Percentiles rank a stretch among this genome's conserved stretches.
These are phyloP conservation scores for Buddleja alternifolia DNA, from an alignment of 257 asterid genomes.

Conservation along the genomic window DNA sequence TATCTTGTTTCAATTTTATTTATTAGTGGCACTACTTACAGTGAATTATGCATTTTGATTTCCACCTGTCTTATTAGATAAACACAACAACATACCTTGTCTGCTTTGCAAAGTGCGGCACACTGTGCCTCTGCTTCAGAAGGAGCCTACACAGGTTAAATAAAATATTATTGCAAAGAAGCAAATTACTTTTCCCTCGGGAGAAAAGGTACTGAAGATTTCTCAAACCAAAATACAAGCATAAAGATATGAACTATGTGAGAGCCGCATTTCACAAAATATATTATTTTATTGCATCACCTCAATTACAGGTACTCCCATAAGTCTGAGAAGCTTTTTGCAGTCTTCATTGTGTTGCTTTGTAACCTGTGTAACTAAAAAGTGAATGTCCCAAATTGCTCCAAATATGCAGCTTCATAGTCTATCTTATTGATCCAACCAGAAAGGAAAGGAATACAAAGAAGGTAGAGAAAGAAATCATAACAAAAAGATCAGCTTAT, in stretches of 20 bases:
- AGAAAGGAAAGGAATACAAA: conserved; percentile 20
- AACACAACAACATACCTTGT: conserved; percentile 48
- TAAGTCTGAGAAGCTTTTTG: conserved; percentile 87
- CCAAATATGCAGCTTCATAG: conserved; percentile 14
- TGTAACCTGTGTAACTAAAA: conserved; percentile 66
- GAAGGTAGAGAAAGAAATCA: background rate
- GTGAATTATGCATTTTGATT: conserved; percentile 12
- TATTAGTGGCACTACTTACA: no score
- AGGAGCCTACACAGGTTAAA: conserved; percentile 70
- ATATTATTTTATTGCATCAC: conserved; percentile 44
- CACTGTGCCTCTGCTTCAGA: conserved; percentile 99
- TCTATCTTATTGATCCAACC: conserved; percentile 22
- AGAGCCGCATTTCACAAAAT: conserved; percentile 11
- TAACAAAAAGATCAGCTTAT: background rate
- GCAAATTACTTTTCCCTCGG: conserved; percentile 20
- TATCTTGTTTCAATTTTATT: no score
- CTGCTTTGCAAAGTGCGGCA: conserved; percentile 85
- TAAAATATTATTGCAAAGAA: conserved; percentile 20
- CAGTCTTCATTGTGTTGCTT: conserved; percentile 95
- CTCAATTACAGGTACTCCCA: conserved; percentile 99
- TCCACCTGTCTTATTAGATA: conserved; percentile 22
- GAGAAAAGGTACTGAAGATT: conserved; percentile 8
- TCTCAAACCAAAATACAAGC: conserved; percentile 6
- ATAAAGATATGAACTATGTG: conserved; percentile 19
- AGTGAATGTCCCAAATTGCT: conserved; percentile 24